Evolutionary conservation across 169 alveolate species (phyloP).

Genomic region (Miamiensis avidus): DNA sequence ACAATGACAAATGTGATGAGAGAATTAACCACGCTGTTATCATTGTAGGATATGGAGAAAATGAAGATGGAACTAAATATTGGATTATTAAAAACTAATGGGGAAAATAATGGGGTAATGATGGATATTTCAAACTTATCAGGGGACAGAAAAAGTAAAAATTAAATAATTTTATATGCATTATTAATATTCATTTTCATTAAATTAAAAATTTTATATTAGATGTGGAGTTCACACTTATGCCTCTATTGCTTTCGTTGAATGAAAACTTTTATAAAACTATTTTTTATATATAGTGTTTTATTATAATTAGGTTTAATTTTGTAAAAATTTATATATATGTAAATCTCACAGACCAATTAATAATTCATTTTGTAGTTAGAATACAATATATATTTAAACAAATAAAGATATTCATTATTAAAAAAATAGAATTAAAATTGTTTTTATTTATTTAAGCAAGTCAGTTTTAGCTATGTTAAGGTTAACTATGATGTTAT

Average conservation of each 20-base stretch:
- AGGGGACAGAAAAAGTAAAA: conserved; percentile 11
- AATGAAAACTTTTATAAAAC: neutral
- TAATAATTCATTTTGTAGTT: neutral
- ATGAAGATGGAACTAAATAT: conserved; percentile 59
- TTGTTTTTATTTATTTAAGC: no score
- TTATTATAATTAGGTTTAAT: no score
- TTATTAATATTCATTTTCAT: no score
- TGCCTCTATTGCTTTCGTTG: conserved; percentile 26
- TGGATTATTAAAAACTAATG: conserved; percentile 85
- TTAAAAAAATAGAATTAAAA: no score
- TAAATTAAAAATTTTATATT: no score
- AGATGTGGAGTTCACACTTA: conserved; percentile 29
- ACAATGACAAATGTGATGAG: conserved; percentile 5
- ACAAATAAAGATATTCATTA: no score
- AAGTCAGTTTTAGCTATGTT: no score
- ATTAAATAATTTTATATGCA: no score
- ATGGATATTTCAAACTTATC: conserved; percentile 75
- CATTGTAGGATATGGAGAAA: conserved; percentile 84
- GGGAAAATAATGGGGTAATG: conserved; percentile 81
- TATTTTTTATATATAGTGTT: no score
- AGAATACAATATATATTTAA: neutral
- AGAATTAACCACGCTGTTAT: conserved; percentile 83
- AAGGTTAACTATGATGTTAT: no score
- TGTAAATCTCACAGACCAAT: neutral
- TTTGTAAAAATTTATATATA: no score